Conservation (phyloP, 768 basidiomycete species). For the Suillus brevipes region DNA sequence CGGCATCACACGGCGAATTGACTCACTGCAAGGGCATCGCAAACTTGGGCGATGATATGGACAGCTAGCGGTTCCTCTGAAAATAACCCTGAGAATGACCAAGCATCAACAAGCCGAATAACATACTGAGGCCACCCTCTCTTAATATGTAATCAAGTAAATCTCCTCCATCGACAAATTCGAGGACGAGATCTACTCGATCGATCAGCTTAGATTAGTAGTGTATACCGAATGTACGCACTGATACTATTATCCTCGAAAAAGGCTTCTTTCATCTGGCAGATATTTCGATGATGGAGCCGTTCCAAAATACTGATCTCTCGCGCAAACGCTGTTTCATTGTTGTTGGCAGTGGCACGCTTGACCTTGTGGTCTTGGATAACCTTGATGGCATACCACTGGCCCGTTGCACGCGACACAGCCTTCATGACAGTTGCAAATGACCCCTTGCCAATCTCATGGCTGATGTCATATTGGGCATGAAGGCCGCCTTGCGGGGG, state of each 20-base stretch:
- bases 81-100: slow-evolving; percentile 1
- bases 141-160: slow-evolving; percentile 77
- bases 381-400: slow-evolving; percentile 87
- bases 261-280: slow-evolving; percentile 75
- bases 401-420: slow-evolving; percentile 65
- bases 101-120: not conserved
- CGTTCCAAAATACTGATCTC: slow-evolving; percentile 80
- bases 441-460: slow-evolving; percentile 84
- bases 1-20: not conserved
- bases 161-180: slow-evolving; percentile 87
- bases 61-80: slow-evolving; percentile 55
- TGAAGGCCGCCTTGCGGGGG: slow-evolving; percentile 55
- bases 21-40: slow-evolving; percentile 71
- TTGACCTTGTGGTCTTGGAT: slow-evolving; percentile 57
- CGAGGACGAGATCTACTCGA: slow-evolving; percentile 71
- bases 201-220: slow-evolving; percentile 23
- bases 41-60: slow-evolving; percentile 80
- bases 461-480: slow-evolving; percentile 62
- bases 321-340: slow-evolving; percentile 50
- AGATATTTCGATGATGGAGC: slow-evolving; percentile 82
- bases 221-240: slow-evolving; percentile 33
- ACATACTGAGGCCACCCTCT: slow-evolving; percentile 60
- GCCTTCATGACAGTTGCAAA: slow-evolving; percentile 92
- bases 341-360: slow-evolving; percentile 34
- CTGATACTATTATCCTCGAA: slow-evolving; percentile 63